Evolutionary conservation across 2,329 filamentous ascomycete genomes (phyloP), one percentile per base, ranked within the genome.

Genomic region (Colletotrichum incanum): DNA sequence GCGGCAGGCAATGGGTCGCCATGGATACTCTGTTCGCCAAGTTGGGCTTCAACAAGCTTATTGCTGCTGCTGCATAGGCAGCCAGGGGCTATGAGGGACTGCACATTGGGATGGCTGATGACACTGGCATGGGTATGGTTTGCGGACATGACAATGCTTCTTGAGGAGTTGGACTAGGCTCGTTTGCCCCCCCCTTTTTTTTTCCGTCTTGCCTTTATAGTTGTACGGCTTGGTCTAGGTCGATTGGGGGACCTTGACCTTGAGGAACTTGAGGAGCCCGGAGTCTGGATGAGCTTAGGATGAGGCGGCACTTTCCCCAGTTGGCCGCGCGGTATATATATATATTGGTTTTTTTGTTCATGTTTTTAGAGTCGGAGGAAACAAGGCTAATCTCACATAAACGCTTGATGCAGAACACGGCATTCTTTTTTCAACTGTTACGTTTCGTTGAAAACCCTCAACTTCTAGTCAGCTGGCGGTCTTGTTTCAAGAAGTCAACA

Each of bases 1-100:
- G 95, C 82, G 95, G 95, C 34, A 87, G 94, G 76, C 93, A 95
- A 82, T 98, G 94, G 94, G 95, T 98, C 64, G 93, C 94, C 76
- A 98, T 98, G 95, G 94, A 96, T 82, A 92, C 87, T 75, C 83
- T 98, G 74, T 98, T 98, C 86, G 88, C 89, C 31, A 92, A 91
- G 81, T 77, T 92, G 50, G 90, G 90, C 12, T 90, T 91, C 78
- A 82, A 80, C 75, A 82, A 82, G 75, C 63, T 65, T 45, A 18
- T 68, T 39, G n/a, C 54, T 26, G 52, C 52, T 16, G 59, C 47
- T 26, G 65, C 59, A 23, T 72, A 49, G 34, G 45, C n/a, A 43
- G 31, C 23, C 39, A 34, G 23, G 28, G 39, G 28, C 9, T 14
- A 50, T 28, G 28, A 23, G 5, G 59, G n/a, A 47, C 34, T 47